A percentile compares a stretch with the other conserved stretches of the same genome.
These are phyloP conservation scores for Fusarium neocosmosporiellum DNA, from an alignment of 2,329 filamentous ascomycete genomes.

Conservation along the genomic window DNA sequence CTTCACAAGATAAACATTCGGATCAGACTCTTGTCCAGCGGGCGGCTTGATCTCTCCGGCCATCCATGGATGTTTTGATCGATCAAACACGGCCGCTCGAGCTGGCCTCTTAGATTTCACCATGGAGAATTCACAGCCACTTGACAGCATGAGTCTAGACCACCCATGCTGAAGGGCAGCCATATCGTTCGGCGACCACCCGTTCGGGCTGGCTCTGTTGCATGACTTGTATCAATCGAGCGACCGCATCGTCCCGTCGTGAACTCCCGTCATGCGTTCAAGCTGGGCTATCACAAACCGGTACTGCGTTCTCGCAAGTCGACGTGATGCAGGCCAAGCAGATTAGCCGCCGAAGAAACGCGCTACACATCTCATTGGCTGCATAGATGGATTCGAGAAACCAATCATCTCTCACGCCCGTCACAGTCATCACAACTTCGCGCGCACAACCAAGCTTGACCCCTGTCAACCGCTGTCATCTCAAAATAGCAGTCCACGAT, in stretches of 20 bases:
- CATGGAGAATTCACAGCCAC: background rate
- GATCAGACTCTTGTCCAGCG: background rate
- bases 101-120: slow-evolving; percentile 13
- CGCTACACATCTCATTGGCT: slow-evolving; percentile 35
- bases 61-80: slow-evolving; percentile 14
- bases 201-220: slow-evolving; percentile 31
- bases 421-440: slow-evolving; percentile 44
- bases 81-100: slow-evolving; percentile 30
- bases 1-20: background rate
- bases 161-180: slow-evolving; percentile 18
- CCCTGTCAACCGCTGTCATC: slow-evolving; percentile 42
- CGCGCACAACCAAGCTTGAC: slow-evolving; percentile 50
- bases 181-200: slow-evolving; percentile 18
- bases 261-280: slow-evolving; percentile 34
- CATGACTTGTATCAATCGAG: slow-evolving; percentile 41
- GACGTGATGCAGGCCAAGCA: slow-evolving; percentile 31
- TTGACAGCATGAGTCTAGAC: background rate
- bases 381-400: slow-evolving; percentile 6
- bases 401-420: slow-evolving; percentile 44
- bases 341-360: slow-evolving; percentile 42
- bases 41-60: background rate
- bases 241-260: slow-evolving; percentile 32
- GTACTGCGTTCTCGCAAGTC: slow-evolving; percentile 14
- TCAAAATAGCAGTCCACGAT: slow-evolving; percentile 50
- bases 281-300: slow-evolving; percentile 39